phyloP scores from a whole-genome alignment of 192 early-diverging fungal species.

The Dispira simplex region DNA sequence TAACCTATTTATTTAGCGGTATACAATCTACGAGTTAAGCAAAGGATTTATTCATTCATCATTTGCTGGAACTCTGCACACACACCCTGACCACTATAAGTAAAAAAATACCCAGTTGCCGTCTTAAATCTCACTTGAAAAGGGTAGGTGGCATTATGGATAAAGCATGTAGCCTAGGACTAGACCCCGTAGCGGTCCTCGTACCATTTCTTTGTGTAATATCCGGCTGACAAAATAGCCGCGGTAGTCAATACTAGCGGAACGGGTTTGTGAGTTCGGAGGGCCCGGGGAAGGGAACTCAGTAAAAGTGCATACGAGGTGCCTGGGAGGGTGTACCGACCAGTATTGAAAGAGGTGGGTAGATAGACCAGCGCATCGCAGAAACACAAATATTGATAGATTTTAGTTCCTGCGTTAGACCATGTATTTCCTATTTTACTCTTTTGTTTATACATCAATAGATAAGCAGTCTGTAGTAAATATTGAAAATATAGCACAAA shows the following conservation, averaged over 20 bases:
- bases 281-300: neutral
- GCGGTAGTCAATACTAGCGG: neutral
- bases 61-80: too few species aligned
- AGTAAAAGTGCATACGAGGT: neutral
- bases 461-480: neutral
- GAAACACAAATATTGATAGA: neutral
- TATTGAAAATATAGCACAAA: neutral
- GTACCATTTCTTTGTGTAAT: slow-evolving; percentile 2
- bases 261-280: neutral
- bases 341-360: neutral
- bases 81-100: too few species aligned
- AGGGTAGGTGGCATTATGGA: too few species aligned
- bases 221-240: slow-evolving; percentile 3
- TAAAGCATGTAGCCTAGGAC: too few species aligned
- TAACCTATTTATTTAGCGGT: too few species aligned
- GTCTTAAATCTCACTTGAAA: too few species aligned
- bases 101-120: too few species aligned
- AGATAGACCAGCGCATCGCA: neutral
- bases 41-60: too few species aligned
- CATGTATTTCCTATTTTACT: neutral
- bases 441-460: neutral
- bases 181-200: neutral
- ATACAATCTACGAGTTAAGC: too few species aligned
- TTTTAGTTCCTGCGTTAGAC: neutral
- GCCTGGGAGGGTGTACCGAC: neutral